Base-by-base conservation (phyloP, 2,329 filamentous ascomycete species). In the Xylaria sp. region DNA sequence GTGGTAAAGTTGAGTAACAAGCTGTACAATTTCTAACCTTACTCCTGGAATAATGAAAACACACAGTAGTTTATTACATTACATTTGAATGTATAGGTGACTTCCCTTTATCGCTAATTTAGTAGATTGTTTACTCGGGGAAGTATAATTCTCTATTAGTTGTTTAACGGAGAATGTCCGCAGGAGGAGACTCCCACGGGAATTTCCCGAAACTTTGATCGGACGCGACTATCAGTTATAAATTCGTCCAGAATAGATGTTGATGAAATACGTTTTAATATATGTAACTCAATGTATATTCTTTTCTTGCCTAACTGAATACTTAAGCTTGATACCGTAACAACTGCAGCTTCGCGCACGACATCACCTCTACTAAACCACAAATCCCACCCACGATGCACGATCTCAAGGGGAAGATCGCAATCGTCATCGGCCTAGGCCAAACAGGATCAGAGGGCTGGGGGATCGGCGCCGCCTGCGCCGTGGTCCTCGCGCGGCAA, bases 381-480 rank as follows among this genome's bases (percentile, higher is more conserved):
- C 25, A 12, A 25, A 12, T n/a, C 18, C 32, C 34, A 12, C 30
- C 39, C 20, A 25, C 18, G 13, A 67, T 67, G 60, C 65, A 63
- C 39, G 32, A 67, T 23, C 65, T 67, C 18, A 48, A 56, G 18
- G 63, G 58, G 2, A 63, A 66, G 46, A 36, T 66, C 30, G 66
- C 66, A 20, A 15, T 68, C 3, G 18, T 68, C 39, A 66, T 68
- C 15, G 66, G 63, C 13, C 30, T 68, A 4, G 66, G 66, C 36
- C 66, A 66, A 25, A 43, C 63, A 4, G 59, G 58, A 2, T 46
- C 58, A 1, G 58, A 65, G 20, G 57, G 62, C 12, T 68, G 63
- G 66, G 66, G 66, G 10, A 68, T 68, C 28, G 66, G 66, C 25
- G 63, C 63, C 30, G 63, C 63, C 36, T 55, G 63, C 34, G 66